Base-by-base conservation (phyloP, 257 asterid species). In the Avicennia marina region DNA sequence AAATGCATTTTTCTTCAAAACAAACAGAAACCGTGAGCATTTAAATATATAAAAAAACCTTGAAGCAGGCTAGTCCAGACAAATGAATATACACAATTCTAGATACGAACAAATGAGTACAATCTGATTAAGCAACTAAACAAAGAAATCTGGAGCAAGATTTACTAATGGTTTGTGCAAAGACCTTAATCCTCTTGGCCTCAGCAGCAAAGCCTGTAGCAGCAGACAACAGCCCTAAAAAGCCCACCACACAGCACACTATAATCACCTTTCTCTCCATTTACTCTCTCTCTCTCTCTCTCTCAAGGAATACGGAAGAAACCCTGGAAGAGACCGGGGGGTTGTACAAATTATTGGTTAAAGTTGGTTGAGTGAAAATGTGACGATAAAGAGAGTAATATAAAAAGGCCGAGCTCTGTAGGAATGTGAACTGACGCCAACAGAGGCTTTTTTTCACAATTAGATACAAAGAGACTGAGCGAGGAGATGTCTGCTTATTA, bases 191-290 rank as follows among this genome's bases (percentile, higher is more conserved):
- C 79, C 83, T 74, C 64, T 65, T 81, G 52, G 79, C 86, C 68
- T 84, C 94, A 4, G 94, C 89, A 39, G 89, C 94, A 65, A 84
- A 84, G 31, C 84, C 94, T 3, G 82, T 62, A 52, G 81, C 83
- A 61, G 87, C 94, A 74, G 84, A 81, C 8, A 84, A 52, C 22
- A 84, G 48, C 57, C 94, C 94, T 47, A 84, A 56, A 41, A 81
- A 60, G 20, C 89, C 89, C 34, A 74, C 94, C 29, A 72, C 85
- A 55, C 32, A 56, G 53, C 87, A 73, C 25, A 78, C 56, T 61
- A 72, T 15, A 48, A 74, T n/a, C 18, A 24, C 82, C 65, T 74
- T 78, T 62, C 74, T 73, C 67, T 78, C 81, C 89, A 78, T 65
- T 32, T n/a, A n/a, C n/a, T n/a, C n/a, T n/a, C n/a, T n/a, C n/a